Conservation (phyloP, 768 basidiomycete species). For the Antrodiella citrinella region DNA sequence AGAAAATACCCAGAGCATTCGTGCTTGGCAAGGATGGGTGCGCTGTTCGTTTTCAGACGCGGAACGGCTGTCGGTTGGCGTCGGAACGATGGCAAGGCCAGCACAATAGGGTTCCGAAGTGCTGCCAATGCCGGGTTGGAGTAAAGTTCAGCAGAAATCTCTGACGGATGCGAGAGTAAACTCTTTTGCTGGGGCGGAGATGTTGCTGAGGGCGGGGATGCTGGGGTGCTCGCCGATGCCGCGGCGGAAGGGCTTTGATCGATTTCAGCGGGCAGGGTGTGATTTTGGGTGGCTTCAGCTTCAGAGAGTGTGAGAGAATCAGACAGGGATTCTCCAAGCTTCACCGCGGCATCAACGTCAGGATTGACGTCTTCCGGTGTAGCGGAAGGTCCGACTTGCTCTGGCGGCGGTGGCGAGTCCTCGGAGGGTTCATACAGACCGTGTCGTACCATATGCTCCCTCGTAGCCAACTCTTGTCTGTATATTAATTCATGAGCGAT, state of each 20-base stretch:
- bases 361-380: conserved; percentile 3
- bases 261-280: too few species aligned
- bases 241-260: too few species aligned
- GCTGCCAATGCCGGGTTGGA: conserved; percentile 41
- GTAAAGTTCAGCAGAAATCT: conserved; percentile 39
- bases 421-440: too few species aligned
- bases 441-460: conserved; percentile 93
- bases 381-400: background rate
- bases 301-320: conserved; percentile 46
- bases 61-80: conserved; percentile 19
- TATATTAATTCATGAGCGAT: conserved; percentile 2
- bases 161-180: conserved; percentile 20
- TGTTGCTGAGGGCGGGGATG: conserved; percentile 20
- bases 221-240: too few species aligned
- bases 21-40: conserved; percentile 66
- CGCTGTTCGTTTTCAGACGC: conserved; percentile 27
- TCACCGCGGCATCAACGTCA: conserved; percentile 15
- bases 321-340: conserved; percentile 26
- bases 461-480: conserved; percentile 77
- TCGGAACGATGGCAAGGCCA: conserved; percentile 21
- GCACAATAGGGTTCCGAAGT: conserved; percentile 26
- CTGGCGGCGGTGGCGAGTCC: conserved; percentile 23
- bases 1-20: conserved; percentile 97
- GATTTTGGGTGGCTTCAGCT: conserved; percentile 41
- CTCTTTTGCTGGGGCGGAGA: background rate